Evolutionary conservation across 1,284 basidiomycete species (phyloP), one percentile per base, ranked within the genome.

Genomic region (Cystobasidium sp.): DNA sequence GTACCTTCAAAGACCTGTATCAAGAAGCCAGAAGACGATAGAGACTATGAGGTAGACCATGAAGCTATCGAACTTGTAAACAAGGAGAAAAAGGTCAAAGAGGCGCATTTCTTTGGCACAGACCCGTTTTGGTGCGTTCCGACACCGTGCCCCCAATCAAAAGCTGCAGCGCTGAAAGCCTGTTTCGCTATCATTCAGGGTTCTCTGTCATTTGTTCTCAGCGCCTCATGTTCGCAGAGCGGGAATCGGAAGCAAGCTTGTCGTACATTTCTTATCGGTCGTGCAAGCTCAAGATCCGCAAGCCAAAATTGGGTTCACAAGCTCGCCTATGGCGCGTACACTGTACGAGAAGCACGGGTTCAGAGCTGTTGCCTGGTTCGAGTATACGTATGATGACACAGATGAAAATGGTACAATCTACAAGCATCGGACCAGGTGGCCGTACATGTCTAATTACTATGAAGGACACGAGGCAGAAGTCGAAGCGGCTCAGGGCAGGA

Each of bases 331-430:
- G 10, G 66, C 41, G 5, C 49, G 51, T 9, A 18, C 22, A 22
- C 18, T 68, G 31, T 68, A 68, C 41, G 37, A 68, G 39, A 68
- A 68, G 31, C 44, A 68, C 41, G 66, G 66, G 10, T 58, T 56
- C 53, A 56, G 37, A 8, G 52, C 58, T 10, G 52, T 59, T 41
- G 66, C 20, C 7, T 68, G 66, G 66, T 58, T 68, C 24, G 52
- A 58, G 6, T 67, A 44, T 58, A 59, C 52, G 0, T 49, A 58
- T 12, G 66, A 68, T 9, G 66, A 68, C 43, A 41, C 58, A 39
- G 53, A 68, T 46, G 53, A 44, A 22, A 6, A 58, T 24, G 66
- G 66, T 18, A n/a, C 39, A 9, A 16, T 24, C 5, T 56, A 53
- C 24, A 6, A 10, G 55, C 53, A 56, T 18, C 39, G 41, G 24